Evolutionary conservation across 148 eudicot species (phyloP), one percentile per base, ranked within the genome.

Genomic region (Rhododendron henanense): DNA sequence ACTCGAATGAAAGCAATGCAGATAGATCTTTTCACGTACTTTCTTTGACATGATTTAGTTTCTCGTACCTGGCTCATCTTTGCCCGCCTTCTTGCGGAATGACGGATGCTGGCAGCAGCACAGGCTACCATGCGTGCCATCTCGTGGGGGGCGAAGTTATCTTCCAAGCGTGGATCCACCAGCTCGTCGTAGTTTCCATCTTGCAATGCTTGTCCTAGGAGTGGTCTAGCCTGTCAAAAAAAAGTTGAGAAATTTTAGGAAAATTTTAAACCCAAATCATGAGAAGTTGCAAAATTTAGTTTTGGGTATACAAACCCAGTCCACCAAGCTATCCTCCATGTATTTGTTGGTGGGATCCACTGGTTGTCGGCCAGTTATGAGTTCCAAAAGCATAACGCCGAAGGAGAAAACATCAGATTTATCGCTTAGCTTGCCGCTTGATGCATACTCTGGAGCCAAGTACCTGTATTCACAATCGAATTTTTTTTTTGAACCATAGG

Each of bases 391-490:
- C 96, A 95, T 93, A 57, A 95, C 98, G 9, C 98, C 96, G 14
- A 85, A 95, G 33, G 98, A 95, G 91, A 95, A 95, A 47, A 95
- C 97, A 86, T 95, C 98, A 11, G 98, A 95, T 81, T 95, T 95
- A 45, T 95, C 98, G 1, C 95, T 90, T 74, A 95, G 90, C 88
- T 95, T 95, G 41, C 98, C 98, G 79, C 98, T 94, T 44, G 96
- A 89, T 79, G 98, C 98, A 81, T 95, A 94, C 83, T 95, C 98
- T 1, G 98, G 98, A 80, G 98, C 98, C 89, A 94, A 86, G 81
- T 95, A 95, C 91, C 98, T 95, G 74, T 11, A 69, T 15, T 79
- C 84, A 14, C 21, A 39, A 39, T 18, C 2, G 14, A 57, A 55
- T 19, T 71, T 25, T 67, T 9, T 67, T 63, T 2, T 35, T 57